Evolutionary conservation across 2,329 filamentous ascomycete species (phyloP).

Genomic region (Exophiala oligosperma): DNA sequence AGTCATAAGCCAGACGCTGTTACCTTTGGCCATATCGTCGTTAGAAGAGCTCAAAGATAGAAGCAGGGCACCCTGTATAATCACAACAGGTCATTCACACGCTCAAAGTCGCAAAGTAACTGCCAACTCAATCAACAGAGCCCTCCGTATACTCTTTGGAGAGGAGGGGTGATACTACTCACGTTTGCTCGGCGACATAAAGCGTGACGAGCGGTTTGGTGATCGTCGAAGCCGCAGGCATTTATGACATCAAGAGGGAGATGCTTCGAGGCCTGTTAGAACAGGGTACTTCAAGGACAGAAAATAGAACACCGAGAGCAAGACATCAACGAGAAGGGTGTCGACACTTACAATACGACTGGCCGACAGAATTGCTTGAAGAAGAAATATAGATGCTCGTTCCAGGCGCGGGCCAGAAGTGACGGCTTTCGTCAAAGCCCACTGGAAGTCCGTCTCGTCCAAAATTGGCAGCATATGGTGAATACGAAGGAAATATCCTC

Average conservation of each 20-base stretch:
- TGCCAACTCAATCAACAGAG: neutral
- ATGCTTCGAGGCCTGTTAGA: neutral
- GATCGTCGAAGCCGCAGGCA: neutral
- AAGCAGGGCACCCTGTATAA: neutral
- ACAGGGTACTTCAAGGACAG: too few species aligned
- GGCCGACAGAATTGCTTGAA: too few species aligned
- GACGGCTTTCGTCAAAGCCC: neutral
- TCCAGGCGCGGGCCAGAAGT: too few species aligned
- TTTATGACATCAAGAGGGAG: neutral
- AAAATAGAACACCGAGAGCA: too few species aligned
- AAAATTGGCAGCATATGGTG: neutral
- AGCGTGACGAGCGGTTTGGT: neutral
- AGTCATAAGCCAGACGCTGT: constrained; percentile 6
- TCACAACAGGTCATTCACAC: neutral
- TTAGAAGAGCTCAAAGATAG: neutral
- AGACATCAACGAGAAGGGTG: too few species aligned
- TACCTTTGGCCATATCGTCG: constrained; percentile 3
- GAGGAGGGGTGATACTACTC: neutral
- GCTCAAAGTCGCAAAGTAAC: neutral
- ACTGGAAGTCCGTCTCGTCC: neutral
- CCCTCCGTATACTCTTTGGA: too few species aligned
- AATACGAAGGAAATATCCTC: neutral
- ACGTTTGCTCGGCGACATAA: constrained; percentile 1
- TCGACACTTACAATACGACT: too few species aligned
- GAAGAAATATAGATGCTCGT: too few species aligned